Evolutionary conservation across 2,329 filamentous ascomycete genomes (phyloP).

Genomic region (Dactylonectria macrodidyma): DNA sequence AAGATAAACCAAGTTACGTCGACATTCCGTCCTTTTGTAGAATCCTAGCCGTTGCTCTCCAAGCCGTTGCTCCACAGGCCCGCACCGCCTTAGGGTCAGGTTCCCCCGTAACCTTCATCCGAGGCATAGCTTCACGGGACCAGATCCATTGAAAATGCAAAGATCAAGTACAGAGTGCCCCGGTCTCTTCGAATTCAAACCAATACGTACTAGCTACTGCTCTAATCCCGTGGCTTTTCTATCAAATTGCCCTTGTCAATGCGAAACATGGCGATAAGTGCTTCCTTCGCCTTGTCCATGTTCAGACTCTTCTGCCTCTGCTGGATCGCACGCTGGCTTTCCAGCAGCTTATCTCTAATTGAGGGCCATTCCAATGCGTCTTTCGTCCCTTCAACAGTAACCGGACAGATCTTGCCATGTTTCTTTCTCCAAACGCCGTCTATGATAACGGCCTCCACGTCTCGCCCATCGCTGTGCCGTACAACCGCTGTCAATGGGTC

Average conservation of each 20-base stretch:
- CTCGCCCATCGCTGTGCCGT: constrained; percentile 22
- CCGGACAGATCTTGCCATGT: constrained; percentile 18
- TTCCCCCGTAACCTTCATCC: neutral
- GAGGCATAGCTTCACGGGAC: neutral
- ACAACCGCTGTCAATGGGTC: constrained; percentile 23
- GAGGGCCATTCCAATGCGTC: constrained; percentile 16
- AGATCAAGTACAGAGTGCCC: neutral
- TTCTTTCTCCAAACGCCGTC: constrained; percentile 30
- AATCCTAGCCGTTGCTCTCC: neutral
- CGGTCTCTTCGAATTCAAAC: neutral
- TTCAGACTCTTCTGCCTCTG: constrained; percentile 24
- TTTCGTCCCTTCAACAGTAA: constrained; percentile 18
- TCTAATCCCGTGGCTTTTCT: constrained; percentile 1
- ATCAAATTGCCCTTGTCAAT: constrained; percentile 23
- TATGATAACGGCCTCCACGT: constrained; percentile 24
- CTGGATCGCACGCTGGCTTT: constrained; percentile 24
- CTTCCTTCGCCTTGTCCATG: constrained; percentile 22
- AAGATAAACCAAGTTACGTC: neutral
- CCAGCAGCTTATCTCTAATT: constrained; percentile 18
- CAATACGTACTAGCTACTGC: neutral
- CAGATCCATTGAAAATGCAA: neutral
- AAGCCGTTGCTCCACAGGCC: neutral
- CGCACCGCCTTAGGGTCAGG: neutral
- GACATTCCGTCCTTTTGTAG: constrained; percentile 4
- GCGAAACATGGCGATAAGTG: constrained; percentile 21